These are phyloP conservation scores for Arabidopsis lyrata DNA, from an alignment of 441 rosid genomes.

Conservation along the genomic window DNA sequence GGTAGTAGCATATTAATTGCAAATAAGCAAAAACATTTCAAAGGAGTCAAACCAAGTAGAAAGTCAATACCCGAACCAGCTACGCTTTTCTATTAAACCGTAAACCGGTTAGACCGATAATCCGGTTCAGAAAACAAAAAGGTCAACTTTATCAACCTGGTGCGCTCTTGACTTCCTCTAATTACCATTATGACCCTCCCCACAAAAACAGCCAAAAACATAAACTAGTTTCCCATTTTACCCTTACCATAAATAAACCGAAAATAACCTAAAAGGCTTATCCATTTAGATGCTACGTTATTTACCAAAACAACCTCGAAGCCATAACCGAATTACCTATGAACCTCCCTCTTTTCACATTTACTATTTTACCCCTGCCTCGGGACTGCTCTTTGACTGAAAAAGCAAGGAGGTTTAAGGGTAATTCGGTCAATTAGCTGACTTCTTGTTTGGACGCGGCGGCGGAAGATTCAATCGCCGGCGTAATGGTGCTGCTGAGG, in stretches of 20 bases:
- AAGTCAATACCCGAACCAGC: conserved; percentile 99
- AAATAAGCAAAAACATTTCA: conserved; percentile 37
- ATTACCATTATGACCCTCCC: conserved; percentile 5
- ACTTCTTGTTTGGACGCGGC: conserved; percentile 44
- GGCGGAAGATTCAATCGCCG: conserved; percentile 34
- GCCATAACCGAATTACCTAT: conserved; percentile 47
- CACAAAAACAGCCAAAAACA: neutral
- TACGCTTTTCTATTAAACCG: conserved; percentile 48
- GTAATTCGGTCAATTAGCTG: conserved; percentile 46
- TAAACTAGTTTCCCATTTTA: conserved; percentile 3
- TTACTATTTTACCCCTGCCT: neutral
- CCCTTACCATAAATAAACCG: conserved; percentile 16
- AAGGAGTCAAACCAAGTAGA: conserved; percentile 45
- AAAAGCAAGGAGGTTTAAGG: conserved; percentile 50
- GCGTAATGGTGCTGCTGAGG: conserved; percentile 44
- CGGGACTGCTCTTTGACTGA: neutral
- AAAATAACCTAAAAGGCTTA: conserved; percentile 27
- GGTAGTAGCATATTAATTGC: conserved; percentile 35
- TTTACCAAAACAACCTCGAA: conserved; percentile 32
- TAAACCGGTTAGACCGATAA: conserved; percentile 13
- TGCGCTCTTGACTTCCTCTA: conserved; percentile 92
- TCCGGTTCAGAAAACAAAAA: conserved; percentile 5
- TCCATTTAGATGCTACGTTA: conserved; percentile 39
- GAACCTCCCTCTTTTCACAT: conserved; percentile 48
- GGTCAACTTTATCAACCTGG: conserved; percentile 59